Base-by-base conservation (phyloP, 306 rosid species). In the Echinosophora koreensis region DNA sequence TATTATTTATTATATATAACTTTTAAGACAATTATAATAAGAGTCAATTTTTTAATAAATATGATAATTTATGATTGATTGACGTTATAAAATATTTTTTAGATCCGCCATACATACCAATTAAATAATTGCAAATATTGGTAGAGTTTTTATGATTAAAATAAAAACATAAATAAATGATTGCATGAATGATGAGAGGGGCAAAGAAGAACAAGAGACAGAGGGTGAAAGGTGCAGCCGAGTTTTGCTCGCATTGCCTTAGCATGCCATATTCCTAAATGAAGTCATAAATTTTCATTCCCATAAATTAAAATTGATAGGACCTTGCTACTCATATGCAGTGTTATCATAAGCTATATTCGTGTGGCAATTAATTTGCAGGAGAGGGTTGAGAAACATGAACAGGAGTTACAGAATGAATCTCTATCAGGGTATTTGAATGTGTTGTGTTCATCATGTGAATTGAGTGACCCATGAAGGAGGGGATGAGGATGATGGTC, bases 131-230 rank as follows among this genome's bases (percentile, higher is more conserved):
- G 2, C 2, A 30, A 30, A 30, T 30, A 30, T 30, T 30, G 32
- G 3, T 30, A 1, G 32, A 30, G 0, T 30, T 30, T 30, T 30
- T 30, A 30, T 30, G 41, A 6, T 37, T 58, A 60, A 60, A 58
- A 60, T 34, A 34, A 34, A 64, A 32, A 18, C 3, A 10, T 52
- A 2, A 0, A 35, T 16, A 51, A 41, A 49, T 50, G 64, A 47
- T 78, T 59, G 77, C 55, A 50, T 37, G 71, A 75, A 74, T 75
- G 77, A 68, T 68, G 41, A 59, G 77, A 71, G 66, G 62, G 80
- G 67, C 77, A 81, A 60, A 12, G 38, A 3, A 68, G 42, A 66
- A 68, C 5, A 59, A 50, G 75, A 49, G 77, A 50, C 15, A 60
- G 34, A 67, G 41, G 57, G 49, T 58, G 80, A 74, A 66, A 74